Conservation (phyloP, 2,329 filamentous ascomycete genomes). For the Falciphora oryzae region DNA sequence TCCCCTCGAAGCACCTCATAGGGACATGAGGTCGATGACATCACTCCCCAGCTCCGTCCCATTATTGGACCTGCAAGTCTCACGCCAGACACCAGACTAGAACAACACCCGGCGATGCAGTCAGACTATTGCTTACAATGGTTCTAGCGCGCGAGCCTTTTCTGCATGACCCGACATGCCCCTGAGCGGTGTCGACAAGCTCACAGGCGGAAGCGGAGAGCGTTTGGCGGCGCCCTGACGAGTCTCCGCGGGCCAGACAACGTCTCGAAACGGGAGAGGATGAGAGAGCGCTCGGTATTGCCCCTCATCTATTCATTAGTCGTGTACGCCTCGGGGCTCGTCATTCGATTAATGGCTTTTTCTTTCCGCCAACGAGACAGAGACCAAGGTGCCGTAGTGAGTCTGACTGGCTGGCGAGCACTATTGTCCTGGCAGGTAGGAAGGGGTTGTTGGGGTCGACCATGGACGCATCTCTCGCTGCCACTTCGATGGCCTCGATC, state of each 20-base stretch:
- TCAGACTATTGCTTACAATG: background rate
- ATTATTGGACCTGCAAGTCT: background rate
- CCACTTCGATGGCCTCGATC: slow-evolving; percentile 96
- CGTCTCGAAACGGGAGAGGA: background rate
- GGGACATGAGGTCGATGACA: background rate
- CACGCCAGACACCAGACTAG: background rate
- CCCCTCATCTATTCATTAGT: background rate
- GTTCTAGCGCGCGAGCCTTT: background rate
- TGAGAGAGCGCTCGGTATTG: background rate
- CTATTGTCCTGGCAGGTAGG: slow-evolving; percentile 79
- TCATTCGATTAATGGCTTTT: slow-evolving; percentile 61
- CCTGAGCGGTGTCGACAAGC: background rate
- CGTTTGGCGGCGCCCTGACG: background rate
- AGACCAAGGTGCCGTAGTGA: slow-evolving; percentile 55
- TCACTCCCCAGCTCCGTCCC: background rate
- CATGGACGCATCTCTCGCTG: slow-evolving; percentile 84
- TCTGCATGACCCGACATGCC: background rate
- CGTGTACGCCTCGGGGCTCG: background rate
- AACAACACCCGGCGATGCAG: background rate
- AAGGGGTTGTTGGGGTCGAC: slow-evolving; percentile 88
- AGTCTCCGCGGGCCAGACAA: background rate
- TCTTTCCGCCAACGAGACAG: slow-evolving; percentile 58
- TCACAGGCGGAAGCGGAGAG: background rate
- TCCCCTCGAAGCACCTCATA: background rate
- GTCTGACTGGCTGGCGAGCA: slow-evolving; percentile 69